Percentiles rank a stretch among this genome's conserved stretches.
Evolutionary conservation across 495 filamentous ascomycete species (phyloP).

Genomic region (Podospora anserina): DNA sequence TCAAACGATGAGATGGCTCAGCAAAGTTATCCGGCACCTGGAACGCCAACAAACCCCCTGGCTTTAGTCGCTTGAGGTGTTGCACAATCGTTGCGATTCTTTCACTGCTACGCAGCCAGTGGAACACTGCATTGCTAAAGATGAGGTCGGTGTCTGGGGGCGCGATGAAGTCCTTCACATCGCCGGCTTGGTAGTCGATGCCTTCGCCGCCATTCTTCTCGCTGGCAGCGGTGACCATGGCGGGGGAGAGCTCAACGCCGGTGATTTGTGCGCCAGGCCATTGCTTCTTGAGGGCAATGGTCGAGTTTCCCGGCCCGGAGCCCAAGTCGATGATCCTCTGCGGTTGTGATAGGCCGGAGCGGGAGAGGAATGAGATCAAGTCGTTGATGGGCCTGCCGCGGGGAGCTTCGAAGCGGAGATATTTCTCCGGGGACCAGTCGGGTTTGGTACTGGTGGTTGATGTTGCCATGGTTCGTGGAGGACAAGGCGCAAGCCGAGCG

Average conservation of each 20-base stretch:
- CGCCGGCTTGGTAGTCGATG: slow-evolving; percentile 37
- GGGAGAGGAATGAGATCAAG: slow-evolving; percentile 18
- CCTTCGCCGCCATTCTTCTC: slow-evolving; percentile 26
- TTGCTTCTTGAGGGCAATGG: slow-evolving; percentile 39
- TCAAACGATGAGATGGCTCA: slow-evolving; percentile 48
- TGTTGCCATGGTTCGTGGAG: not conserved
- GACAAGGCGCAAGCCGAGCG: not conserved
- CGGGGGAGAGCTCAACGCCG: slow-evolving; percentile 53
- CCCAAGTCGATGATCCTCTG: slow-evolving; percentile 51
- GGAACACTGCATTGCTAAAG: slow-evolving; percentile 55
- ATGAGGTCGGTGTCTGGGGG: slow-evolving; percentile 37
- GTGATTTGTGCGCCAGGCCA: slow-evolving; percentile 46
- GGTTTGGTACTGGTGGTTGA: not conserved
- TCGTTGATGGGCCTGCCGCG: slow-evolving; percentile 21
- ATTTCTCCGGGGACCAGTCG: not conserved
- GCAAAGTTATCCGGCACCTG: slow-evolving; percentile 53
- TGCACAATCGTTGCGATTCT: slow-evolving; percentile 44
- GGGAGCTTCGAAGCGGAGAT: slow-evolving; percentile 17
- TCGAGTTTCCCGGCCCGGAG: slow-evolving; percentile 56
- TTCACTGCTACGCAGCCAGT: slow-evolving; percentile 47
- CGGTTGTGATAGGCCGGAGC: slow-evolving; percentile 21
- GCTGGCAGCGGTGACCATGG: slow-evolving; percentile 52
- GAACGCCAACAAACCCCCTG: slow-evolving; percentile 50
- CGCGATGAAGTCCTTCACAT: slow-evolving; percentile 41
- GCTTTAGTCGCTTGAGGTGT: slow-evolving; percentile 37